phyloP scores from a whole-genome alignment of 2,329 filamentous ascomycete genomes.

The Tolypocladium cylindrosporum region DNA sequence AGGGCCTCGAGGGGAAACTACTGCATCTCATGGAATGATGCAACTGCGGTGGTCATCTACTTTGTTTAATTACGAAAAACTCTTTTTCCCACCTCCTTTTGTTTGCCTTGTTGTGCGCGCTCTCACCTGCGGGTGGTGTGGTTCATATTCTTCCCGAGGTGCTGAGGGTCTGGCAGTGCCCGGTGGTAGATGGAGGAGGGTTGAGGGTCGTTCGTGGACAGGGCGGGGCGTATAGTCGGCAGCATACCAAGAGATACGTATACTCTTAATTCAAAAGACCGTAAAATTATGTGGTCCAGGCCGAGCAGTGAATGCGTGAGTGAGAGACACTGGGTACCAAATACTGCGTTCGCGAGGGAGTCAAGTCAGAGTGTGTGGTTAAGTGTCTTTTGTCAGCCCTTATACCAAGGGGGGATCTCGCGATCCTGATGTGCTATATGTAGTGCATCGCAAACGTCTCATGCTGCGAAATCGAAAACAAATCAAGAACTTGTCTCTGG shows the following conservation, averaged over 20 bases:
- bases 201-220: not conserved
- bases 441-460: not conserved
- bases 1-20: constrained; percentile 8
- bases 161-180: not conserved
- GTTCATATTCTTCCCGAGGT: not conserved
- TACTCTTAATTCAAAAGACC: not conserved
- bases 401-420: not conserved
- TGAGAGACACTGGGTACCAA: not conserved
- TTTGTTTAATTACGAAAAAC: constrained; percentile 41
- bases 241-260: not conserved
- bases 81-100: constrained; percentile 6
- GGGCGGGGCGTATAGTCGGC: not conserved
- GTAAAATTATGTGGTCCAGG: not conserved
- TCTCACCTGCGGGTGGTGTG: not conserved
- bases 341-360: not conserved
- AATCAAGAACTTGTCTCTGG: not conserved
- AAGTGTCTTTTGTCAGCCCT: not conserved
- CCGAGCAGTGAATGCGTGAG: not conserved
- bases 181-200: not conserved
- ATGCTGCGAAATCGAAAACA: too few species aligned
- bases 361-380: not conserved
- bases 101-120: not conserved
- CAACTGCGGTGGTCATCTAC: constrained; percentile 34
- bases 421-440: not conserved
- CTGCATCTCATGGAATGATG: constrained; percentile 21